Evolutionary conservation across 2,329 filamentous ascomycete species (phyloP).

Genomic region (Ceratocystiopsis minuta): DNA sequence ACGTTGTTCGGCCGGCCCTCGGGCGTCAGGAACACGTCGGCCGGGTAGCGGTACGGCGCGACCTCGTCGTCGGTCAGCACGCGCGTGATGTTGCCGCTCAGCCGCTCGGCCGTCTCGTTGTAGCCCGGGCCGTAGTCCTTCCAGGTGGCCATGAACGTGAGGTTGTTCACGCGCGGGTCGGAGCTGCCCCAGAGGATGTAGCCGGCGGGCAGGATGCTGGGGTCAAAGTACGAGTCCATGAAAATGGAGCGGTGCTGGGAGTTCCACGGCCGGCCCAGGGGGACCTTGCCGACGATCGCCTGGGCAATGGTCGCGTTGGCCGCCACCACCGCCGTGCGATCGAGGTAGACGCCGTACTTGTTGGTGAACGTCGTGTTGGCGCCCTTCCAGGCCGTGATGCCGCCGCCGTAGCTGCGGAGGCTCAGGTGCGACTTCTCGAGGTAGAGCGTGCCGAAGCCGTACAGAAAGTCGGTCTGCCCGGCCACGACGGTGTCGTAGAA

Average conservation of each 20-base stretch:
- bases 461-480: constrained; percentile 44
- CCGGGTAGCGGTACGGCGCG: too few relatives aligned
- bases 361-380: constrained; percentile 1
- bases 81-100: too few relatives aligned
- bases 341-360: constrained; percentile 35
- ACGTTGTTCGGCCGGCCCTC: too few relatives aligned
- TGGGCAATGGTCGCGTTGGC: constrained; percentile 30
- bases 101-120: too few relatives aligned
- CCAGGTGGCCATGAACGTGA: too few relatives aligned
- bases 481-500: constrained; percentile 42
- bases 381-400: constrained; percentile 50
- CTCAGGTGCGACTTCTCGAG: constrained; percentile 34
- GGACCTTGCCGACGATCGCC: constrained; percentile 25
- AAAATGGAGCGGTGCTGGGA: constrained; percentile 38
- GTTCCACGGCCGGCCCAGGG: constrained; percentile 47
- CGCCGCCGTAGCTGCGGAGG: constrained; percentile 44
- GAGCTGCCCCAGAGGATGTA: constrained; percentile 20
- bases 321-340: constrained; percentile 32
- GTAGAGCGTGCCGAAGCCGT: constrained; percentile 44
- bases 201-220: constrained; percentile 30
- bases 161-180: too few relatives aligned
- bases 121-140: too few relatives aligned
- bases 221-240: constrained; percentile 32
- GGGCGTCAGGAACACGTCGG: too few relatives aligned
- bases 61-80: too few relatives aligned